Conservation (phyloP, 2,329 filamentous ascomycete genomes). For the Leptographium lundbergii region DNA sequence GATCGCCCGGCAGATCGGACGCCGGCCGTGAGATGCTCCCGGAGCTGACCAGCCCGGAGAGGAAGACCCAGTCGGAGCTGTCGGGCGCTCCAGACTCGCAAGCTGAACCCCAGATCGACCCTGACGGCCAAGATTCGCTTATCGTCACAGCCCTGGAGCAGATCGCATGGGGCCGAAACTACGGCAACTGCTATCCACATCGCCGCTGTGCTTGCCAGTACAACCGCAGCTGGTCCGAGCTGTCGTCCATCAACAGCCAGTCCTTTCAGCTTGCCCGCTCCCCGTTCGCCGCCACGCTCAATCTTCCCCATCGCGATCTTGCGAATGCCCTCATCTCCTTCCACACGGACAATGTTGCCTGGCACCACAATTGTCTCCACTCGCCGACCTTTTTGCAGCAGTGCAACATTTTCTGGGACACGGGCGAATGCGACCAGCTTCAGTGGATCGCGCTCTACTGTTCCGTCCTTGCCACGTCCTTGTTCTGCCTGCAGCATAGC, state of each 20-base stretch:
- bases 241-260: slow-evolving; percentile 1
- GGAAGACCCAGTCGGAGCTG: neutral
- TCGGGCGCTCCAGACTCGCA: neutral
- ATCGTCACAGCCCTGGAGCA: slow-evolving; percentile 22
- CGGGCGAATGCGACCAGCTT: slow-evolving; percentile 10
- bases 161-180: slow-evolving; percentile 24
- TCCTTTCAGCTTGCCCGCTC: neutral
- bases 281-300: neutral
- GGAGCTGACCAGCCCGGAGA: neutral
- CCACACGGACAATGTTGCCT: slow-evolving; percentile 14
- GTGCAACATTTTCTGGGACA: slow-evolving; percentile 34
- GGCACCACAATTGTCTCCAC: slow-evolving; percentile 27
- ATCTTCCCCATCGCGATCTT: slow-evolving; percentile 6
- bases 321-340: slow-evolving; percentile 15
- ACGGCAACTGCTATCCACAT: slow-evolving; percentile 17
- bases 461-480: slow-evolving; percentile 12
- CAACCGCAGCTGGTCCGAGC: slow-evolving; percentile 5
- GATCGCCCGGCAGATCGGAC: neutral
- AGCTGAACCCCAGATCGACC: neutral
- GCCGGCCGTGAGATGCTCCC: neutral
- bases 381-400: slow-evolving; percentile 38
- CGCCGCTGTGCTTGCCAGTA: slow-evolving; percentile 12
- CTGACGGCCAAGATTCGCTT: slow-evolving; percentile 11
- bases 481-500: slow-evolving; percentile 15
- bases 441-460: slow-evolving; percentile 18